phyloP scores from a whole-genome alignment of 139 green algal genomes.

The Micractinium conductrix region DNA sequence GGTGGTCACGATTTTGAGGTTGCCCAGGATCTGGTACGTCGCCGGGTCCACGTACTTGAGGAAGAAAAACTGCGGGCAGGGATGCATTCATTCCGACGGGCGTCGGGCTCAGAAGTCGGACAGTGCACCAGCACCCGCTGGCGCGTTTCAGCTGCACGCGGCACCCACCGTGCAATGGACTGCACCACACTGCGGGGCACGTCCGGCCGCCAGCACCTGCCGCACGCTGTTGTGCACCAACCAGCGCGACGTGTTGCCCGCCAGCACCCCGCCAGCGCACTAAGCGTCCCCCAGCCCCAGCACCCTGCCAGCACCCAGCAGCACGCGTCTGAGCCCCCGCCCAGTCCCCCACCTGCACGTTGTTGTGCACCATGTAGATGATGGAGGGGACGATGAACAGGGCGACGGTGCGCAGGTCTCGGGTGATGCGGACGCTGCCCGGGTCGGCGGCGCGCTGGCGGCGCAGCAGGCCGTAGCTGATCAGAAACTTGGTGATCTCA shows the following conservation, averaged over 20 bases:
- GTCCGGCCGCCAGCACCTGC: no score
- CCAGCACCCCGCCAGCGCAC: no score
- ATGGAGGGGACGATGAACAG: conserved; percentile 70
- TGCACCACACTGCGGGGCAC: no score
- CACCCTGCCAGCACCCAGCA: no score
- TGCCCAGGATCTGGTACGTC: conserved; percentile 77
- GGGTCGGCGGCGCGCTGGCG: conserved; percentile 29
- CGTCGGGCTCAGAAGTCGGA: no score
- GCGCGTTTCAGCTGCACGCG: no score
- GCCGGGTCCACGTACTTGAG: conserved; percentile 64
- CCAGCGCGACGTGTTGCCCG: no score
- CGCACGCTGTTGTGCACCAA: no score
- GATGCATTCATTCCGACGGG: no score
- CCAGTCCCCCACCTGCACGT: conserved; percentile 49
- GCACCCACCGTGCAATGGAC: no score
- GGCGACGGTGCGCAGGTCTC: conserved; percentile 15
- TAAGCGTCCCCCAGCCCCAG: no score
- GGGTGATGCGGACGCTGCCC: conserved; percentile 37
- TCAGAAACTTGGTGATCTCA: conserved; percentile 60
- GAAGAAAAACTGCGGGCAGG: conserved; percentile 60
- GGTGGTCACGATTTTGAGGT: conserved; percentile 79
- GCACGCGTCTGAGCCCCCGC: background rate
- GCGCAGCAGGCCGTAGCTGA: conserved; percentile 48
- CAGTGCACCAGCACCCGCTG: no score
- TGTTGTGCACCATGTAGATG: conserved; percentile 78